These are phyloP conservation scores for Ascomycota sp. DNA, from an alignment of 2,329 filamentous ascomycete species.

Conservation along the genomic window DNA sequence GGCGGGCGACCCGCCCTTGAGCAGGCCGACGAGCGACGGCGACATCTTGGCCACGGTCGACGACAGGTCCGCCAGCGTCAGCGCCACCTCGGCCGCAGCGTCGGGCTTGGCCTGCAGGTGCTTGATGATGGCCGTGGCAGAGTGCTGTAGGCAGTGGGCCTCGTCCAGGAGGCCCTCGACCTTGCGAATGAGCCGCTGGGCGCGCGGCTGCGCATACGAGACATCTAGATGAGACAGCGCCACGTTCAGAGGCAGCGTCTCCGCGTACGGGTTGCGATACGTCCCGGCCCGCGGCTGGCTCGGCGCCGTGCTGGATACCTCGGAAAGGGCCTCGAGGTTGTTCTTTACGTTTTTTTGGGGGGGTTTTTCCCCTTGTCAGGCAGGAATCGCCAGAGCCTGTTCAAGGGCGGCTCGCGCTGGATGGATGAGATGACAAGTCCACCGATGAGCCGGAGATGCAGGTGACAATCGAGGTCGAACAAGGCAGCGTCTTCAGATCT, in stretches of 20 bases:
- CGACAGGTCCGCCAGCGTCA: constrained; percentile 82
- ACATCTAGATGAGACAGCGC: constrained; percentile 15
- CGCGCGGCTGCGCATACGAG: constrained; percentile 9
- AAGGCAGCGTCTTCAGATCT: too few species aligned
- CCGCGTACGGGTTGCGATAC: constrained; percentile 16
- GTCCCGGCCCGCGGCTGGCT: constrained; percentile 21
- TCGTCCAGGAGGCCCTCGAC: constrained; percentile 68
- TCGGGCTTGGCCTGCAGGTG: constrained; percentile 55
- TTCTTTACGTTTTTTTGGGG: too few species aligned
- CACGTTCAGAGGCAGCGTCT: constrained; percentile 20
- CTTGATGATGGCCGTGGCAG: constrained; percentile 62
- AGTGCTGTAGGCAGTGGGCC: constrained; percentile 73
- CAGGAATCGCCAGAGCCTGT: too few species aligned
- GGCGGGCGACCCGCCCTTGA: constrained; percentile 68
- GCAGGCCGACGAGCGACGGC: constrained; percentile 50
- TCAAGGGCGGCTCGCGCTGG: too few species aligned
- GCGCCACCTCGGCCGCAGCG: constrained; percentile 77
- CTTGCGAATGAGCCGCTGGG: constrained; percentile 41
- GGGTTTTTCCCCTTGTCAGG: too few species aligned
- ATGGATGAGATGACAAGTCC: too few species aligned
- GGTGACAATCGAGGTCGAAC: too few species aligned
- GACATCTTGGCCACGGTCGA: constrained; percentile 66
- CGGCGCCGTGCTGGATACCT: constrained; percentile 27
- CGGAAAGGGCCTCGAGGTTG: constrained; percentile 32
- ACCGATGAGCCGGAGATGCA: too few species aligned